Evolutionary conservation across 495 filamentous ascomycete species (phyloP), one percentile per base, ranked within the genome.

Genomic region (Hypoxylon perforatum): DNA sequence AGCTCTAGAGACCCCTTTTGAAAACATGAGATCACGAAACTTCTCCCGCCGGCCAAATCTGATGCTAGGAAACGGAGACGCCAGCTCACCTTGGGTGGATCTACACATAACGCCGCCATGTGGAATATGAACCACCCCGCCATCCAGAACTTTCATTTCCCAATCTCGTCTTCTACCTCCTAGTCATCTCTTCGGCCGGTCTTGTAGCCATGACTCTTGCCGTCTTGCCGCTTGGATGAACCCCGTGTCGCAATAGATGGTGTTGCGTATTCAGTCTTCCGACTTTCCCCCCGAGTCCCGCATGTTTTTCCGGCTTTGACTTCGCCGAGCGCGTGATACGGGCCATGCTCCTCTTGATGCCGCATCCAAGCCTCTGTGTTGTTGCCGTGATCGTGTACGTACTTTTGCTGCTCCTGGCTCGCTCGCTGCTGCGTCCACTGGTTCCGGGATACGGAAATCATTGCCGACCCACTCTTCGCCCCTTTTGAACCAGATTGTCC

Each of bases 381-480:
- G 3, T 28, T 30, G 5, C 15, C 4, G 3, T 18, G 4, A 11
- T 28, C 18, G 57, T 11, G 33, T 6, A 11, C 5, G 7, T 2
- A 44, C 14, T 51, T 21, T 22, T 18, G 14, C 18, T 44, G 33
- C 18, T n/a, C 21, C n/a, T 44, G 57, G 21, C 21, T 36, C 4
- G 33, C n/a, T 28, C 25, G 25, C 11, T 22, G 44, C 45, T 51
- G 33, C 33, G 33, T 42, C 57, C 57, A 60, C 22, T 51, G 45
- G 46, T 51, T 36, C 22, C 45, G 57, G 9, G 57, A 44, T 12
- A 60, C 46, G 12, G 36, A 8, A 23, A 60, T 51, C 55, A 49
- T 58, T 15, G 6, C n/a, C 10, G 42, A 21, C 7, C 19, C 14
- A 48, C 22, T 22, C 3, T 22, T 22, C 18, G 42, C 9, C 15